These are phyloP conservation scores for Trichoderma hamatum DNA, from an alignment of 2,329 filamentous ascomycete species.

Conservation along the genomic window DNA sequence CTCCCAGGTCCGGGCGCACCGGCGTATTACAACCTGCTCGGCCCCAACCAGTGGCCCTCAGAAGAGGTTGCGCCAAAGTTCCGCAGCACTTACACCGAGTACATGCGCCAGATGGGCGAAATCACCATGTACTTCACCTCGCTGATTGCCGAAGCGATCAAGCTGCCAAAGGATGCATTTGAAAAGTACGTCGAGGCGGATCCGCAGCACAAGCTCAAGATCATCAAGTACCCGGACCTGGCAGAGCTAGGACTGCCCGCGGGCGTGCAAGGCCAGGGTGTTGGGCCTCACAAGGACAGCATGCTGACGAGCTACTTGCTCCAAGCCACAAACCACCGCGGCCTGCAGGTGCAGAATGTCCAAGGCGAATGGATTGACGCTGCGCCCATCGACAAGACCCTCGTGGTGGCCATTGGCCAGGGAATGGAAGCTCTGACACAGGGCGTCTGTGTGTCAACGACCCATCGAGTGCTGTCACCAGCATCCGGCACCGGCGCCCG, in stretches of 20 bases:
- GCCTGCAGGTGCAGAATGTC: constrained; percentile 82
- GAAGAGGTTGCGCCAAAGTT: constrained; percentile 66
- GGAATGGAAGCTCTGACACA: constrained; percentile 83
- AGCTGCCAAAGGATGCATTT: constrained; percentile 70
- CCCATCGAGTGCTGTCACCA: constrained; percentile 80
- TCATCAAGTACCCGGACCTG: constrained; percentile 81
- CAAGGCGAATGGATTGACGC: constrained; percentile 80
- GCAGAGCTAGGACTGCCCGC: constrained; percentile 56
- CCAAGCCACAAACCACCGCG: constrained; percentile 74
- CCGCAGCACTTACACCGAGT: constrained; percentile 68
- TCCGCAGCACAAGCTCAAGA: constrained; percentile 85
- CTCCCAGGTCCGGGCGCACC: constrained; percentile 65
- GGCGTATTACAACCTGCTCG: constrained; percentile 72
- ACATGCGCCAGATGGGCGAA: constrained; percentile 74
- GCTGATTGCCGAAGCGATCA: constrained; percentile 82
- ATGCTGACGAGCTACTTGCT: constrained; percentile 83
- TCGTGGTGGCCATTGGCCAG: constrained; percentile 87
- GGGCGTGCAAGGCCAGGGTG: constrained; percentile 56
- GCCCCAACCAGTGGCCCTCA: constrained; percentile 81
- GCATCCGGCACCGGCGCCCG: constrained; percentile 69
- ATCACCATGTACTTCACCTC: constrained; percentile 76
- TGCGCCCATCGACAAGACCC: constrained; percentile 72
- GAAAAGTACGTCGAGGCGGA: constrained; percentile 74
- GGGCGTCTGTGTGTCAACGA: constrained; percentile 80
- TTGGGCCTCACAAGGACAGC: constrained; percentile 82